Conservation (phyloP, 148 eudicot species). For the Limonium bicolor region DNA sequence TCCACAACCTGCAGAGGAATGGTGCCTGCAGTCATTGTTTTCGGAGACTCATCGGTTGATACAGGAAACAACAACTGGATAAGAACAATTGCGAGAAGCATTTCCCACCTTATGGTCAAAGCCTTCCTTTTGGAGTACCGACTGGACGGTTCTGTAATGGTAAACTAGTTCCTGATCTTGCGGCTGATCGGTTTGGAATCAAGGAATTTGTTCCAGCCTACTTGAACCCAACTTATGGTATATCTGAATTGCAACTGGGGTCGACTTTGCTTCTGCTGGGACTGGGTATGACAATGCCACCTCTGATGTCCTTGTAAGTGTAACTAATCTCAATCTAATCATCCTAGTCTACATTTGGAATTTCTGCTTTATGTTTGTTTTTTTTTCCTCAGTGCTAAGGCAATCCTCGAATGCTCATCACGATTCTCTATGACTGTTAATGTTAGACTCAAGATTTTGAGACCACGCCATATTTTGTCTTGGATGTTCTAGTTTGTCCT, state of each 20-base stretch:
- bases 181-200: constrained; percentile 54
- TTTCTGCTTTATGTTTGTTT: too few species aligned
- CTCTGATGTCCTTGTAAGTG: constrained; percentile 67
- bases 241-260: constrained; percentile 68
- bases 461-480: too few species aligned
- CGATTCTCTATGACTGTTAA: too few species aligned
- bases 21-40: constrained; percentile 61
- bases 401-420: too few species aligned
- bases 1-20: constrained; percentile 12
- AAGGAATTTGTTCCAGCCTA: constrained; percentile 74
- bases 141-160: constrained; percentile 88
- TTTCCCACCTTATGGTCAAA: constrained; percentile 65
- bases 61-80: constrained; percentile 78
- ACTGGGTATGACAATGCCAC: constrained; percentile 84
- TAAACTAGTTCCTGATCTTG: constrained; percentile 56
- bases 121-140: constrained; percentile 43
- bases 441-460: too few species aligned
- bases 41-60: constrained; percentile 89
- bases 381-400: too few species aligned
- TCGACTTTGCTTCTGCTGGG: constrained; percentile 88
- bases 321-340: too few species aligned
- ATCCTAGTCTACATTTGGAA: too few species aligned
- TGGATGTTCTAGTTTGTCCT: too few species aligned
- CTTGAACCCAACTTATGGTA: constrained; percentile 45
- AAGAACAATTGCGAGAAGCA: constrained; percentile 50